These are phyloP conservation scores for Vitis cinerea DNA, from an alignment of 164 flowering plant species.

Conservation along the genomic window DNA sequence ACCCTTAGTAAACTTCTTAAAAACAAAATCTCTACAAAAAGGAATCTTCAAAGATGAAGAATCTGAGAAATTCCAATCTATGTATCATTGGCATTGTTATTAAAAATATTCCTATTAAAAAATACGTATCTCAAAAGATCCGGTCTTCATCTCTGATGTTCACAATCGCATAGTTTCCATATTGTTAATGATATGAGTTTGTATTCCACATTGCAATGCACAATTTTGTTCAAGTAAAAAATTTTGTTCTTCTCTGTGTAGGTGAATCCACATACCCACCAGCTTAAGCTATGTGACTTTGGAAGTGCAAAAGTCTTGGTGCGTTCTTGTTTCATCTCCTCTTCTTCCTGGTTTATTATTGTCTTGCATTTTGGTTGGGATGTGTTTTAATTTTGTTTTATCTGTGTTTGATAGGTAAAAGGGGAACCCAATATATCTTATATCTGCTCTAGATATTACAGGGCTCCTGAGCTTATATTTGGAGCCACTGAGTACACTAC, in stretches of 20 bases:
- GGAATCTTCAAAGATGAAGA: no score
- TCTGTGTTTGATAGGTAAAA: constrained; percentile 42
- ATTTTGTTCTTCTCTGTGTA: constrained; percentile 13
- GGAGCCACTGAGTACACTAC: constrained; percentile 64
- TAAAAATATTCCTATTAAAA: no score
- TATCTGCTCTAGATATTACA: constrained; percentile 65
- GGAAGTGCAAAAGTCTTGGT: constrained; percentile 70
- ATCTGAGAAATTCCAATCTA: no score
- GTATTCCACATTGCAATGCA: no score
- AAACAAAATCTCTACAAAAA: no score
- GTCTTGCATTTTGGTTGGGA: background rate
- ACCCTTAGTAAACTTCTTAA: no score
- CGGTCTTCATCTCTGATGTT: no score
- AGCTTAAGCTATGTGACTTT: constrained; percentile 59
- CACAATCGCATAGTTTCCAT: no score
- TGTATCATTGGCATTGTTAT: no score
- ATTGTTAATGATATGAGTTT: no score
- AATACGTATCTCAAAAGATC: no score
- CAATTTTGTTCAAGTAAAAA: no score
- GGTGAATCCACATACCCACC: constrained; percentile 72
- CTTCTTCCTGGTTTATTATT: background rate
- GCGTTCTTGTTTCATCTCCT: constrained; percentile 5
- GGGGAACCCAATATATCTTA: constrained; percentile 75
- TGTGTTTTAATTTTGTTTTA: background rate
- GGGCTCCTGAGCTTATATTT: constrained; percentile 71